Conservation (phyloP, 2,329 filamentous ascomycete species). For the Talaromyces sp. region DNA sequence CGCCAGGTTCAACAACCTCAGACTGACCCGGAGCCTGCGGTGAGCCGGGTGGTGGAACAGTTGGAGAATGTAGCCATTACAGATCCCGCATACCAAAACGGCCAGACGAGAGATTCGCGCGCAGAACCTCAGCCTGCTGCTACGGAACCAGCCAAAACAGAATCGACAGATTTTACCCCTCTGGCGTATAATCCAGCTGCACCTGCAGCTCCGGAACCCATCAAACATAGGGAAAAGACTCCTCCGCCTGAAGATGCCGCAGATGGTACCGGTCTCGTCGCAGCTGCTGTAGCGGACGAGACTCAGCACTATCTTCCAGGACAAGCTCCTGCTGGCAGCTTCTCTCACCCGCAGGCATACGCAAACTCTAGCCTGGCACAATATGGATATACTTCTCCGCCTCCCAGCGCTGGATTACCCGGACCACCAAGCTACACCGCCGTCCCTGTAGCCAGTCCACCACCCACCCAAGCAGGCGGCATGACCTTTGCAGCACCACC, state of each 20-base stretch:
- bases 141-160: constrained; percentile 24
- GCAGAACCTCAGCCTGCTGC: constrained; percentile 26
- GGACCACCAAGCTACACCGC: constrained; percentile 33
- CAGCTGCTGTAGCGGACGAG: constrained; percentile 43
- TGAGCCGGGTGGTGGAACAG: constrained; percentile 63
- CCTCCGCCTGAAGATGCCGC: constrained; percentile 60
- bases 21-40: constrained; percentile 36
- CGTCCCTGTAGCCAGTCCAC: constrained; percentile 22
- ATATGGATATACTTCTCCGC: constrained; percentile 25
- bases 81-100: constrained; percentile 49
- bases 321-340: constrained; percentile 25
- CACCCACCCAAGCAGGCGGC: constrained; percentile 24
- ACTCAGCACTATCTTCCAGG: constrained; percentile 34
- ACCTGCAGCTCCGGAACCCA: constrained; percentile 64
- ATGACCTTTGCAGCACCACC: constrained; percentile 37
- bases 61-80: constrained; percentile 62
- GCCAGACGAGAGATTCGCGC: constrained; percentile 42
- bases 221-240: constrained; percentile 65
- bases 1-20: constrained; percentile 40
- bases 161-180: constrained; percentile 45
- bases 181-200: constrained; percentile 67
- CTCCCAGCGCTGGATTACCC: constrained; percentile 32
- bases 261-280: constrained; percentile 46
- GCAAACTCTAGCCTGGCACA: constrained; percentile 24
- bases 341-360: constrained; percentile 28